Evolutionary conservation across 1,284 basidiomycete species (phyloP), one percentile per base, ranked within the genome.

Genomic region (Peniophora sp.): DNA sequence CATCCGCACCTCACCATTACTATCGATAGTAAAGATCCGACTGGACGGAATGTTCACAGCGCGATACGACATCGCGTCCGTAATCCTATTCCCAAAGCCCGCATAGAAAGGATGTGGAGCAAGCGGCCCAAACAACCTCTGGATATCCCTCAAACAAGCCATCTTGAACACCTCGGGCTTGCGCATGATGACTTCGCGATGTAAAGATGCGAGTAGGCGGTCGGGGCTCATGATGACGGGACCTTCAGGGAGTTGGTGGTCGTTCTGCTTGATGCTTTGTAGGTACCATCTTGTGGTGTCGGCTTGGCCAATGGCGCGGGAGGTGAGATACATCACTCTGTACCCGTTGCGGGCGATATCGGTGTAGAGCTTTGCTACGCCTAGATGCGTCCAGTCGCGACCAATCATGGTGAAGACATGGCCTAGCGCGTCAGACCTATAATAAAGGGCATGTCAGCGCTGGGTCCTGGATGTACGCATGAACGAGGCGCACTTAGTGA

Each of bases 91-190:
- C 2, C 97, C 97, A 65, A 99, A 99, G 2, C 97, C 97, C 44
- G 95, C 92, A 64, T 96, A 99, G 70, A 99, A 99, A 0, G 92
- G 89, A 53, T 83, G 85, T 53, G 79, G 75, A 6, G 77, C 69
- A 27, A 77, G 74, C 22, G 81, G 78, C 8, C 91, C 90, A 63
- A 98, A 99, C 8, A 99, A 69, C 24, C 94, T 78, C 59, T 94
- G 92, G 52, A 99, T 97, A 68, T 99, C 97, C 36, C 95, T 79
- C 56, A 99, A 70, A 69, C 95, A 98, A 2, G 97, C 96, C 97
- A 99, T 99, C 75, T 99, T 99, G 80, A 99, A 99, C 25, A 99
- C 83, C 65, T 99, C 97, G 0, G 97, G 97, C 70, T 99, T 98
- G 36, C 95, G 85, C 85, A 97, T 89, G 61, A 97, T 95, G n/a